Base-by-base conservation (phyloP, 2,329 filamentous ascomycete species). In the Colletotrichum liaoningense region DNA sequence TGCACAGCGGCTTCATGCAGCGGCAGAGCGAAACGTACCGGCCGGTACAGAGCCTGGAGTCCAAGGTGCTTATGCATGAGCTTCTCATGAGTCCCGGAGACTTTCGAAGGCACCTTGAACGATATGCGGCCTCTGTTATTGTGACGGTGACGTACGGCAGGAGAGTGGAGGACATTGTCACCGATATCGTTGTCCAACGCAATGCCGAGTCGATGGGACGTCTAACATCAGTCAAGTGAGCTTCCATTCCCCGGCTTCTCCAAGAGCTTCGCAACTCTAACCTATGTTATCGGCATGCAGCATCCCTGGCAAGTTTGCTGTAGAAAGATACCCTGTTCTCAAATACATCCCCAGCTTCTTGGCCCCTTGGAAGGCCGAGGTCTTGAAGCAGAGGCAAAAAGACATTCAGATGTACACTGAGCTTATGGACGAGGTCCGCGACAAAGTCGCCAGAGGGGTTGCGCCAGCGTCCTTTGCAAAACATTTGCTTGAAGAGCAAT, bases 1-100 rank as follows among this genome's bases (percentile, higher is more conserved):
- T 86, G 30, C 85, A 86, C 63, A 77, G 81, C 65, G 84, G 84
- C 1, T 86, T 86, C 46, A 84, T 85, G 81, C 81, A 83, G 75
- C 79, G 81, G 2, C 83, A 83, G 75, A 86, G 84, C 69, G 83
- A 86, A 72, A 81, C 79, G 0, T 85, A 86, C 54, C 78, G 83
- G 1, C 83, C 83, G 1, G 76, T 85, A 0, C 84, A 86, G 74
- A 82, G 79, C 8, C 78, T 84, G 5, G 84, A 86, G 75, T 83
- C 83, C 0, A 82, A 81, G 64, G 81, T 84, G 2, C 74, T 86
- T 12, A 81, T 84, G 78, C 76, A 79, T 2, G 83, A 85, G n/a
- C 77, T 86, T 1, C 71, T 85, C 2, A 65, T 63, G 0, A 69
- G 63, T 0, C 83, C 84, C 0, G 54, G 46, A 0, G 65, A 74